Percentiles rank a stretch among this genome's conserved stretches.
phyloP scores from a whole-genome alignment of 2,329 filamentous ascomycete species.

The Colletotrichum sp. region DNA sequence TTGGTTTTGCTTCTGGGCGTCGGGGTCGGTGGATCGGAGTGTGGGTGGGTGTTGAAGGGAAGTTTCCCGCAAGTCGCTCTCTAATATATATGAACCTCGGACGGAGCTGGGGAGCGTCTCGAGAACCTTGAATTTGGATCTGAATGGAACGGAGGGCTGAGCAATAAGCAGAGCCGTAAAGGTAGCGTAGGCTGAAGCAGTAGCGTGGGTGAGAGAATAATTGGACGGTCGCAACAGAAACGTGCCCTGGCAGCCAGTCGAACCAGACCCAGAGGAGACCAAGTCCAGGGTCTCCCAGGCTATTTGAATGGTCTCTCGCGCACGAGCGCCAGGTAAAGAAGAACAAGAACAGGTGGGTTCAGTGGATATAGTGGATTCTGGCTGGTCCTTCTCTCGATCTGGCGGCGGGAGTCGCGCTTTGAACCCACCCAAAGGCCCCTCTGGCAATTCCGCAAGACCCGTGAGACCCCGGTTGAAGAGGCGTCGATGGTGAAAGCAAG shows the following conservation, averaged over 20 bases:
- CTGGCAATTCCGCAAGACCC: constrained; percentile 11
- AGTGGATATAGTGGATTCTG: constrained; percentile 2
- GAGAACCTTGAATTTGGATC: background rate
- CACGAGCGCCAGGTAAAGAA: constrained; percentile 1
- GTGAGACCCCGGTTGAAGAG: constrained; percentile 4
- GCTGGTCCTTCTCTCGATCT: constrained; percentile 8
- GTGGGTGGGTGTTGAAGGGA: background rate
- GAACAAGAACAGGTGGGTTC: constrained; percentile 6
- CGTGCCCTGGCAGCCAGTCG: background rate
- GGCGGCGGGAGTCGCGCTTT: constrained; percentile 6
- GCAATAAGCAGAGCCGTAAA: background rate
- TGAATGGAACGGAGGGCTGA: background rate
- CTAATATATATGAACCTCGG: constrained; percentile 19
- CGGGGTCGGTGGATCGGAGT: background rate
- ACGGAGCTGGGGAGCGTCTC: constrained; percentile 17
- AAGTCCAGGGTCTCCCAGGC: constrained; percentile 7
- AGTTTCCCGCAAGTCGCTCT: constrained; percentile 10
- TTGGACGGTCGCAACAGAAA: constrained; percentile 4
- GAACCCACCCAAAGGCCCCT: constrained; percentile 3
- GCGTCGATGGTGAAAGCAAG: constrained; percentile 12
- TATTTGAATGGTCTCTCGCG: constrained; percentile 8
- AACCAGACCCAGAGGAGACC: background rate
- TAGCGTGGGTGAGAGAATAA: constrained; percentile 14
- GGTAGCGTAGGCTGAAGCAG: constrained; percentile 5
- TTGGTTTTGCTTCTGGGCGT: background rate